Conservation (phyloP, 129 eudicot species). For the Flaveria sonorensis region DNA sequence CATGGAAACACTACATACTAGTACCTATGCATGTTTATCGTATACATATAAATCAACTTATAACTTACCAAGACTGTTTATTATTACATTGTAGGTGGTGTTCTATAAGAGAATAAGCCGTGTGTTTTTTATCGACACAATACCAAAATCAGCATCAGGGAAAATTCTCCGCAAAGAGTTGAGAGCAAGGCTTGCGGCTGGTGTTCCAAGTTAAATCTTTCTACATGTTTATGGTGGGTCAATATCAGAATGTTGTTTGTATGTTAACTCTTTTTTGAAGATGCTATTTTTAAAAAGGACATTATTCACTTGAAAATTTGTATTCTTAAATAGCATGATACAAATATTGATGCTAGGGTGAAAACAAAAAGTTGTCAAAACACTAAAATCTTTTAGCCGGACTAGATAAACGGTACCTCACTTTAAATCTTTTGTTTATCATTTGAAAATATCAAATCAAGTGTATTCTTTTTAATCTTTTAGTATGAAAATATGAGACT, state of each 20-base stretch:
- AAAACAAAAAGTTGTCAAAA: too few species aligned
- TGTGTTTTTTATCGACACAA: conserved; percentile 60
- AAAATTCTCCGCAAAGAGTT: conserved; percentile 80
- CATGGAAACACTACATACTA: background rate
- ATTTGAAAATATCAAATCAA: too few species aligned
- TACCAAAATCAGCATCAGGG: conserved; percentile 80
- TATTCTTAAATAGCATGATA: background rate
- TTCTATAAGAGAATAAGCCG: conserved; percentile 76
- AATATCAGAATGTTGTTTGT: conserved; percentile 33
- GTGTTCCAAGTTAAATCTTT: conserved; percentile 41
- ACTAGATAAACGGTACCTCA: too few species aligned
- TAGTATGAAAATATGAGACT: too few species aligned
- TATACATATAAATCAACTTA: background rate
- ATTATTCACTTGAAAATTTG: background rate
- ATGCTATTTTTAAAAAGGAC: conserved; percentile 22
- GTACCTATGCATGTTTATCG: background rate
- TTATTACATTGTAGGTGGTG: conserved; percentile 56
- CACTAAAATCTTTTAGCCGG: too few species aligned
- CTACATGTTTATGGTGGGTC: conserved; percentile 19
- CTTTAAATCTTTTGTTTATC: too few species aligned
- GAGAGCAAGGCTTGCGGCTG: conserved; percentile 64
- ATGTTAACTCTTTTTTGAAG: conserved; percentile 30
- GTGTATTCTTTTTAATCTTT: too few species aligned
- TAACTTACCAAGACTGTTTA: background rate
- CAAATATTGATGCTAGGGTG: too few species aligned